phyloP scores from a whole-genome alignment of 257 asterid species.

The Solanum medicagineum region DNA sequence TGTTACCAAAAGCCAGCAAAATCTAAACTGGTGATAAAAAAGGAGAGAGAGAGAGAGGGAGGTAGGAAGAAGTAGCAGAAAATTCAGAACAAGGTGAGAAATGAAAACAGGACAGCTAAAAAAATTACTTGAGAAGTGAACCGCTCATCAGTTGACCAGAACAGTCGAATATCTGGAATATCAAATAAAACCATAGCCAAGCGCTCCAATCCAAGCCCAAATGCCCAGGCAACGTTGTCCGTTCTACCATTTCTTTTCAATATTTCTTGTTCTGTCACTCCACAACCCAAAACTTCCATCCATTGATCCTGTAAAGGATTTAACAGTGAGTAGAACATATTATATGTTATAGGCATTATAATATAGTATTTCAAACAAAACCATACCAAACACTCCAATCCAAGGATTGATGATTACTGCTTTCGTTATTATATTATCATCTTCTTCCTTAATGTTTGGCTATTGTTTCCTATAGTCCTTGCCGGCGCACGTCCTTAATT shows the following conservation, averaged over 20 bases:
- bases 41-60: background rate
- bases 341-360: background rate
- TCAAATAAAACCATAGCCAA: constrained; percentile 92
- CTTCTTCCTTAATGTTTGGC: background rate
- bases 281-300: constrained; percentile 98
- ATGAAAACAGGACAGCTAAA: background rate
- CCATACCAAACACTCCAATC: constrained; percentile 81
- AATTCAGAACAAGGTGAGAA: background rate
- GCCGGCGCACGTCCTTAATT: background rate
- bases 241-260: constrained; percentile 60
- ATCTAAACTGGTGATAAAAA: background rate
- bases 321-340: background rate
- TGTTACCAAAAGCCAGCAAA: background rate
- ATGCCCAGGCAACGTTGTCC: constrained; percentile 92
- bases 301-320: constrained; percentile 54
- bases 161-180: constrained; percentile 93
- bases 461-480: background rate
- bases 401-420: constrained; percentile 29
- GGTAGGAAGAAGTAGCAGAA: background rate
- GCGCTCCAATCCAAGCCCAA: constrained; percentile 96
- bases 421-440: background rate
- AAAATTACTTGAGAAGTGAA: constrained; percentile 82
- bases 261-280: constrained; percentile 96
- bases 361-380: constrained; percentile 82
- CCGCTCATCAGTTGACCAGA: constrained; percentile 87